A percentile compares a stretch with the other conserved stretches of the same genome.
Evolutionary conservation across 2,329 filamentous ascomycete species (phyloP).

Genomic region (Xylariales sp.): DNA sequence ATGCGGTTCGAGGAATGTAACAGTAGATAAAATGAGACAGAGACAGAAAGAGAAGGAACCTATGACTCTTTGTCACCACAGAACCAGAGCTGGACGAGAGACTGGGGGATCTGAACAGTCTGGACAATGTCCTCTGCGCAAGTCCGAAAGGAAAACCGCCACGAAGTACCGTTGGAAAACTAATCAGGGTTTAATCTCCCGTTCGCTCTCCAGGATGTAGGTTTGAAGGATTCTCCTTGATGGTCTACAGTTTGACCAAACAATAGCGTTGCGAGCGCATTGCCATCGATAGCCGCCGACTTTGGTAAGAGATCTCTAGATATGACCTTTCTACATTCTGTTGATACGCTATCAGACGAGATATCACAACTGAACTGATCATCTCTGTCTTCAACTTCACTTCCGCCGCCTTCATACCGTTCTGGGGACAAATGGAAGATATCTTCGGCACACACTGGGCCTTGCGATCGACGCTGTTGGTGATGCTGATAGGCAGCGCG

Average conservation of each 20-base stretch:
- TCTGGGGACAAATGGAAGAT: constrained; percentile 60
- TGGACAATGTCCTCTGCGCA: no score
- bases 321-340: constrained; percentile 3
- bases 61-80: not conserved
- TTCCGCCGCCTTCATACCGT: constrained; percentile 61
- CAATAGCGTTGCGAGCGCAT: constrained; percentile 44
- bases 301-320: constrained; percentile 42
- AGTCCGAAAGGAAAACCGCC: constrained; percentile 28
- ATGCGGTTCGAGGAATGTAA: not conserved
- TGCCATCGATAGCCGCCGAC: constrained; percentile 59
- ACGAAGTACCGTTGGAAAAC: constrained; percentile 52
- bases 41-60: not conserved
- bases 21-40: constrained; percentile 16
- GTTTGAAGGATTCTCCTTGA: no score
- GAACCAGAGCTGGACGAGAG: not conserved
- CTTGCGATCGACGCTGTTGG: constrained; percentile 51
- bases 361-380: constrained; percentile 62
- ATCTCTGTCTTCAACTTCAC: constrained; percentile 65
- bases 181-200: constrained; percentile 55
- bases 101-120: no score
- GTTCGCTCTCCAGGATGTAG: constrained; percentile 57
- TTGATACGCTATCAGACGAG: constrained; percentile 32
- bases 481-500: constrained; percentile 56
- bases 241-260: not conserved
- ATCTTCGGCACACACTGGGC: constrained; percentile 59